phyloP scores from a whole-genome alignment of 306 rosid species.

The Fragaria vesca region DNA sequence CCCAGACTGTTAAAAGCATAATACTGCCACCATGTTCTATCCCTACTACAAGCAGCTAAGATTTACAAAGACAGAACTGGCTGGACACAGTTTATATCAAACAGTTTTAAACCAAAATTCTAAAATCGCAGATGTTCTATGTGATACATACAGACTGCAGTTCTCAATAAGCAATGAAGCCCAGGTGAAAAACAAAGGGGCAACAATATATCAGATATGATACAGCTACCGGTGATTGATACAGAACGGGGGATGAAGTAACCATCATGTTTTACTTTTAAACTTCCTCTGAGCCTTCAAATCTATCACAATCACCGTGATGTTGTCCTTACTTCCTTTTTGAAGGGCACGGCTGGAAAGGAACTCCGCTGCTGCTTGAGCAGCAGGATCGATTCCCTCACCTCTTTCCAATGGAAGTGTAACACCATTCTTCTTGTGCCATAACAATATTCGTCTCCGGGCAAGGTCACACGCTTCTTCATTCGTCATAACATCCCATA shows the following conservation, averaged over 20 bases:
- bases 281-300: constrained; percentile 87
- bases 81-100: constrained; percentile 30
- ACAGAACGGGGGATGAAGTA: constrained; percentile 13
- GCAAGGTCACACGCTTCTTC: constrained; percentile 86
- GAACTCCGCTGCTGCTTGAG: constrained; percentile 89
- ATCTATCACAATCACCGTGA: constrained; percentile 76
- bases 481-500: constrained; percentile 87
- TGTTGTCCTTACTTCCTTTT: constrained; percentile 89
- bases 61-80: constrained; percentile 58
- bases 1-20: constrained; percentile 35
- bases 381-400: constrained; percentile 69
- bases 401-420: constrained; percentile 58
- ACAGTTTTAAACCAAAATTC: constrained; percentile 39
- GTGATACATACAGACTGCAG: constrained; percentile 46
- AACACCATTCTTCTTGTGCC: constrained; percentile 83
- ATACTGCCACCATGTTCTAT: constrained; percentile 31
- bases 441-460: constrained; percentile 62
- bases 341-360: constrained; percentile 76
- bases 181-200: constrained; percentile 66
- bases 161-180: constrained; percentile 45
- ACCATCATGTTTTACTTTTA: constrained; percentile 62
- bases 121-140: constrained; percentile 43
- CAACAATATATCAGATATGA: constrained; percentile 45
- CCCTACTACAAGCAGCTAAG: constrained; percentile 44
- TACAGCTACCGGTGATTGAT: constrained; percentile 24